These are phyloP conservation scores for Trichopus zeylanicus DNA, from an alignment of 116 monocot species.

Conservation along the genomic window DNA sequence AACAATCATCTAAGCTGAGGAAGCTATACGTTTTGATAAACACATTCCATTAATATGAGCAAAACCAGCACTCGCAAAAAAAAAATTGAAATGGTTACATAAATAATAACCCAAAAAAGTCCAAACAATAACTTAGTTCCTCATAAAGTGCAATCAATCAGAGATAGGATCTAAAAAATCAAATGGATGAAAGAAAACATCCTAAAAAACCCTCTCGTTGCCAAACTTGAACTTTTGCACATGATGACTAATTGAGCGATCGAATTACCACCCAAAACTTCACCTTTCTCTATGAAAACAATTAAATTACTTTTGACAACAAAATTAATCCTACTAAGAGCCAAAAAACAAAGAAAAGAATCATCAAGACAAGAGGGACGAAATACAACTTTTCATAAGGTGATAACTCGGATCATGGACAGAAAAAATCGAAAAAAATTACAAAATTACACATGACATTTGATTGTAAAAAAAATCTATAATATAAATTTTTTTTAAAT, in stretches of 20 bases:
- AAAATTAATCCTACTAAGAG: conserved; percentile 3
- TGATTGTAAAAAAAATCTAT: not conserved
- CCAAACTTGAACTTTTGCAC: conserved; percentile 44
- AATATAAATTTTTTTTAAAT: too few species aligned
- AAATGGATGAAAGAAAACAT: conserved; percentile 53
- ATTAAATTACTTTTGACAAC: conserved; percentile 10
- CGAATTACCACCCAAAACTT: conserved; percentile 2
- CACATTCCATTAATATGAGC: too few species aligned
- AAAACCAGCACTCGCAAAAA: too few species aligned
- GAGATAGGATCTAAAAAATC: conserved; percentile 22
- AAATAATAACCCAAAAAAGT: too few species aligned
- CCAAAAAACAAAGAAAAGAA: not conserved
- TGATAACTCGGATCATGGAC: conserved; percentile 19
- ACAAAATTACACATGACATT: not conserved
- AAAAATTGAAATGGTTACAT: too few species aligned
- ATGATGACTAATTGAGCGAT: conserved; percentile 57
- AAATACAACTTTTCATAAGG: conserved; percentile 1
- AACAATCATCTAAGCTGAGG: too few species aligned
- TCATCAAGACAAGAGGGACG: not conserved
- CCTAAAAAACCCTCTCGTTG: conserved; percentile 40
- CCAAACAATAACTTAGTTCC: not conserved
- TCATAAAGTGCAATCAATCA: not conserved
- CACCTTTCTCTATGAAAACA: conserved; percentile 11
- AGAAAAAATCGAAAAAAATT: conserved; percentile 7
- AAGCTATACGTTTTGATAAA: too few species aligned